phyloP scores from a whole-genome alignment of 768 basidiomycete genomes.

The Cyclocybe aegerita region DNA sequence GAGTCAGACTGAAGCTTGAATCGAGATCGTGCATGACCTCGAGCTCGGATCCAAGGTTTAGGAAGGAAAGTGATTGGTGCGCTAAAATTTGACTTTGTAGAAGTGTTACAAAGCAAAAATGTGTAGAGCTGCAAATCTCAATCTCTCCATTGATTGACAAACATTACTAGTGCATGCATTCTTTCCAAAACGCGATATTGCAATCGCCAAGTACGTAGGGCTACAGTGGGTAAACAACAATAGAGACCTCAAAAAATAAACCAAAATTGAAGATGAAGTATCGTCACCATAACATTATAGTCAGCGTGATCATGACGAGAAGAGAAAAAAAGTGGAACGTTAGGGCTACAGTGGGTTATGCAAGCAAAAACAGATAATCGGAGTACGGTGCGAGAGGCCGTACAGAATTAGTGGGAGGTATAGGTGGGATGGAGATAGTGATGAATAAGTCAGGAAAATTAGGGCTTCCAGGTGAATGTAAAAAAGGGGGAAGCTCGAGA shows the following conservation, averaged over 20 bases:
- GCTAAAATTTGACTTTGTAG: too few species aligned
- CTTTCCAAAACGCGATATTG: not conserved
- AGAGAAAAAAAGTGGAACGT: not conserved
- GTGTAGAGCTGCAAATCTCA: too few species aligned
- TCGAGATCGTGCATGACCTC: too few species aligned
- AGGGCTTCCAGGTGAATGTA: not conserved
- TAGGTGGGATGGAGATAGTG: not conserved
- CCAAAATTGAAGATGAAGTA: not conserved
- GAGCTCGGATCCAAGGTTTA: too few species aligned
- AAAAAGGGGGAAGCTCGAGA: not conserved
- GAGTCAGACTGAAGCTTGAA: too few species aligned
- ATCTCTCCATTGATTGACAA: too few species aligned
- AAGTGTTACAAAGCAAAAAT: too few species aligned
- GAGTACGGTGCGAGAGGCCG: not conserved
- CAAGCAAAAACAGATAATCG: not conserved
- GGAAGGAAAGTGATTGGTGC: too few species aligned
- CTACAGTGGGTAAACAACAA: constrained; percentile 6
- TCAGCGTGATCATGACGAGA: too few species aligned
- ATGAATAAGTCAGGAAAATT: constrained; percentile 1
- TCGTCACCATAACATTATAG: too few species aligned
- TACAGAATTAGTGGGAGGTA: not conserved
- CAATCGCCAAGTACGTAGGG: constrained; percentile 3
- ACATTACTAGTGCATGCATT: too few species aligned
- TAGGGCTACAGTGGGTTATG: constrained; percentile 22
- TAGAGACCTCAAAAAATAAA: not conserved